Base-by-base conservation (phyloP, 345 rosid species). In the Linum trigynum region DNA sequence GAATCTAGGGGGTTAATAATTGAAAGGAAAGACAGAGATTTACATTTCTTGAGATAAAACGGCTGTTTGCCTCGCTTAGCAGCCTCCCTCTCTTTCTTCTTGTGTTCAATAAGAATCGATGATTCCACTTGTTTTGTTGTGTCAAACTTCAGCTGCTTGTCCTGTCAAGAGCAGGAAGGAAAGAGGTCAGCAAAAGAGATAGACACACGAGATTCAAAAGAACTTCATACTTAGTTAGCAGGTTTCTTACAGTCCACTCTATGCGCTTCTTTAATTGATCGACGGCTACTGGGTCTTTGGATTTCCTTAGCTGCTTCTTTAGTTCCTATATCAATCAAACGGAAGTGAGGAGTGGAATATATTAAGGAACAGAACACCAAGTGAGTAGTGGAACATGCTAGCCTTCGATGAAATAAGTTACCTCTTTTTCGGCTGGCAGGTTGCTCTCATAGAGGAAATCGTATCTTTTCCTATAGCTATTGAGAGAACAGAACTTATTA, bases 31-130 rank as follows among this genome's bases (percentile, higher is more conserved):
- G 37, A 51, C 12, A n/a, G 68, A 48, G 41, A 32, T 17, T 35
- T 75, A 91, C 96, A 90, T 83, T 88, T 83, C 71, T 92, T 90
- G 45, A 90, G 83, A 83, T 88, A 92, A 79, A 75, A 92, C 43
- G 97, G 97, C 32, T 11, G 74, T 76, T 90, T 92, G 38, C 97
- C 96, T 39, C 84, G 85, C 78, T 88, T 92, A 38, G 87, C 84
- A 3, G 96, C 97, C 80, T 88, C 92, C 76, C 90, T 79, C 69
- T 90, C 96, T 77, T 76, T 85, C 86, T 83, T 90, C 76, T 85
- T 86, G 82, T 92, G 97, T 70, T 81, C 83, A 38, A 92, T 55
- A 40, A 90, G 67, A 71, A 92, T 81, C 50, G 83, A 66, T n/a
- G 81, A 66, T 63, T 86, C 92, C 61, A 69, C 78, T 72, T 72